Conservation (phyloP, 139 green algal genomes). For the Volvox africanus region DNA sequence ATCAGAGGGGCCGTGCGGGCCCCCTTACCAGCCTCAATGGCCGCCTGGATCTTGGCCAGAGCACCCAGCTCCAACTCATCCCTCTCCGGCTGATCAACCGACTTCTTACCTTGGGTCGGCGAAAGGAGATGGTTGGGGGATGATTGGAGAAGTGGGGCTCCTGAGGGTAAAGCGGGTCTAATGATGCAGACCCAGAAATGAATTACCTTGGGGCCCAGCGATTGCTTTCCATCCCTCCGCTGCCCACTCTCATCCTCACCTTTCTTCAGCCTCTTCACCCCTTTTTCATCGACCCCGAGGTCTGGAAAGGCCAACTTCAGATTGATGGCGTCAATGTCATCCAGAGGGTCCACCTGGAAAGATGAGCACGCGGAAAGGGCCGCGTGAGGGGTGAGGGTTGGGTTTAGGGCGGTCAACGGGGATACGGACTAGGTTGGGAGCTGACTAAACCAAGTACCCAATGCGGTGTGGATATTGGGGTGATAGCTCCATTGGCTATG, state of each 20-base stretch:
- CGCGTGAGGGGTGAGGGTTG: background rate
- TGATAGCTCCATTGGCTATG: too few species aligned
- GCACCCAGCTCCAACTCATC: conserved; percentile 81
- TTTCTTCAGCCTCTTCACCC: conserved; percentile 91
- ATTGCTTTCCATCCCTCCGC: background rate
- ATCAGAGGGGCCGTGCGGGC: conserved; percentile 82
- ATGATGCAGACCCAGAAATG: background rate
- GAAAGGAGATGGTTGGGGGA: background rate
- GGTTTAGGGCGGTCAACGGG: too few species aligned
- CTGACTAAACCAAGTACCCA: too few species aligned
- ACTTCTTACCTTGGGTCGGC: conserved; percentile 70
- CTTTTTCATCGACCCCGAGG: conserved; percentile 89
- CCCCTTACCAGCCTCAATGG: conserved; percentile 69
- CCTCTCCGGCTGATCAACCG: conserved; percentile 78
- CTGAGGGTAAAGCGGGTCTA: background rate
- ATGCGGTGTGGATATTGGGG: too few species aligned
- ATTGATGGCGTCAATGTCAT: conserved; percentile 94
- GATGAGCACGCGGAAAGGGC: background rate
- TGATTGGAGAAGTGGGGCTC: background rate
- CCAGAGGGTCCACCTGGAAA: conserved; percentile 66
- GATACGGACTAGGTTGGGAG: too few species aligned
- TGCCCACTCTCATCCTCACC: conserved; percentile 48
- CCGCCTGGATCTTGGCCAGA: conserved; percentile 70
- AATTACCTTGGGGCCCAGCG: too few species aligned
- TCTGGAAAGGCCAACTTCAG: conserved; percentile 96